A percentile compares a stretch with the other conserved stretches of the same genome.
Conservation (phyloP, 257 asterid genomes). For the Schizonepeta tenuifolia region DNA sequence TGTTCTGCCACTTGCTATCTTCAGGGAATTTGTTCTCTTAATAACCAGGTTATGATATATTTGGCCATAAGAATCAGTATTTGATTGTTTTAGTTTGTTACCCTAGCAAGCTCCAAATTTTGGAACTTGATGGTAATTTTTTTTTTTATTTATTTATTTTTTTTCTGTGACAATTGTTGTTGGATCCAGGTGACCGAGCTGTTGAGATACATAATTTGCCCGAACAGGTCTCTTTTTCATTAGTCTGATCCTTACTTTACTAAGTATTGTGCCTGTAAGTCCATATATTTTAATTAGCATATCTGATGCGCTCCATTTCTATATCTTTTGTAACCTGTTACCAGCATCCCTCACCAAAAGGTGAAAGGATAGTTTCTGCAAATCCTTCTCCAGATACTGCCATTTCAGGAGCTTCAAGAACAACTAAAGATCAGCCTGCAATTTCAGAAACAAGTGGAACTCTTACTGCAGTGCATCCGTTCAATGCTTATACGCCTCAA, state of each 20-base stretch:
- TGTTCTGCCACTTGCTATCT: background rate
- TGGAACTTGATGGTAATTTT: constrained; percentile 17
- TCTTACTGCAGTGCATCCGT: constrained; percentile 50
- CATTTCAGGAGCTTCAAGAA: constrained; percentile 67
- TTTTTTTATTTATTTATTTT: constrained; percentile 18
- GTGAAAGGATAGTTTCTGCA: constrained; percentile 73
- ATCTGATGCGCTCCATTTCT: constrained; percentile 40
- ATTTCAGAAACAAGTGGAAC: constrained; percentile 64
- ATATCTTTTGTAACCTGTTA: constrained; percentile 44
- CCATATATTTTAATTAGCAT: constrained; percentile 34
- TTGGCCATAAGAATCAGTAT: constrained; percentile 27
- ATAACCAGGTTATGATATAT: constrained; percentile 21
- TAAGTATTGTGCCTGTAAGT: constrained; percentile 29
- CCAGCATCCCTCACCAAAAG: constrained; percentile 82
- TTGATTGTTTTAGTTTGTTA: background rate
- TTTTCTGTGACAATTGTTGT: constrained; percentile 35
- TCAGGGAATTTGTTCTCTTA: constrained; percentile 10
- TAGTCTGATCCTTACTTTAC: constrained; percentile 11
- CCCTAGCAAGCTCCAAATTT: background rate
- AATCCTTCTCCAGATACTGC: constrained; percentile 72
- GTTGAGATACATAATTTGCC: constrained; percentile 72
- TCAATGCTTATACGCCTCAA: constrained; percentile 61
- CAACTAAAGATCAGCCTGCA: constrained; percentile 63
- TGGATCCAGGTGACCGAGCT: constrained; percentile 74
- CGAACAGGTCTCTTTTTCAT: constrained; percentile 63